Conservation (phyloP, 441 rosid species). For the Cnidoscolus chayamansa region DNA sequence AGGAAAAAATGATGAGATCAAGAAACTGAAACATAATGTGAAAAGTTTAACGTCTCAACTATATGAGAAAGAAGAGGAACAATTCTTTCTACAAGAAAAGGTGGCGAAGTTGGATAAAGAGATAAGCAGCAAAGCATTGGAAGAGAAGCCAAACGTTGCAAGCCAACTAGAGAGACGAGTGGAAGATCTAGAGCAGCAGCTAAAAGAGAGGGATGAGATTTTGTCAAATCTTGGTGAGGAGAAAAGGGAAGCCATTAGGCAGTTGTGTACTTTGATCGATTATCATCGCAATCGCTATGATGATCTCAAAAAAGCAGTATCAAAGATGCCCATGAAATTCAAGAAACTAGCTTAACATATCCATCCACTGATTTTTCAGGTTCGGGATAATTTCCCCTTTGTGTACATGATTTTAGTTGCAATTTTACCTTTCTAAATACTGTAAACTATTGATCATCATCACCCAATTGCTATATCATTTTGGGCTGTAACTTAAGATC, state of each 20-base stretch:
- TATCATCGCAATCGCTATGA: slow-evolving; percentile 50
- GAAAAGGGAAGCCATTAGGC: slow-evolving; percentile 87
- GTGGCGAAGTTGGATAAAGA: slow-evolving; percentile 38
- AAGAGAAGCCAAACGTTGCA: slow-evolving; percentile 24
- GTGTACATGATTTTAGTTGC: too few relatives aligned
- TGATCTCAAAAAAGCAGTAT: slow-evolving; percentile 41
- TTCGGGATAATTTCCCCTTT: too few relatives aligned
- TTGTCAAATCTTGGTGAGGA: slow-evolving; percentile 55
- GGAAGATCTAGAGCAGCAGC: slow-evolving; percentile 41
- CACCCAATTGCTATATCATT: not conserved
- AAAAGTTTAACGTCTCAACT: slow-evolving; percentile 25
- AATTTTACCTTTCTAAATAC: too few relatives aligned
- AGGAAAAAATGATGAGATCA: slow-evolving; percentile 31
- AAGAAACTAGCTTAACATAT: slow-evolving; percentile 19
- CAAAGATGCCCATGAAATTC: slow-evolving; percentile 26
- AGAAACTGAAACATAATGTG: slow-evolving; percentile 24
- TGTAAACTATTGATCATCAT: too few relatives aligned
- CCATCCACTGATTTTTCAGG: too few relatives aligned
- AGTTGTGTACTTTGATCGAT: slow-evolving; percentile 54
- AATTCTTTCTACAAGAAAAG: slow-evolving; percentile 35
- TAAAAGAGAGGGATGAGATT: slow-evolving; percentile 37
- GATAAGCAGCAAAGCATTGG: slow-evolving; percentile 31
- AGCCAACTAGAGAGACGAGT: slow-evolving; percentile 36
- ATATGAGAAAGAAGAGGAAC: slow-evolving; percentile 33
- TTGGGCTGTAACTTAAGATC: not conserved